Evolutionary conservation across 1,139 yeast genomes (phyloP), one percentile per base, ranked within the genome.

Genomic region (Debaryomycetaceae sp.): DNA sequence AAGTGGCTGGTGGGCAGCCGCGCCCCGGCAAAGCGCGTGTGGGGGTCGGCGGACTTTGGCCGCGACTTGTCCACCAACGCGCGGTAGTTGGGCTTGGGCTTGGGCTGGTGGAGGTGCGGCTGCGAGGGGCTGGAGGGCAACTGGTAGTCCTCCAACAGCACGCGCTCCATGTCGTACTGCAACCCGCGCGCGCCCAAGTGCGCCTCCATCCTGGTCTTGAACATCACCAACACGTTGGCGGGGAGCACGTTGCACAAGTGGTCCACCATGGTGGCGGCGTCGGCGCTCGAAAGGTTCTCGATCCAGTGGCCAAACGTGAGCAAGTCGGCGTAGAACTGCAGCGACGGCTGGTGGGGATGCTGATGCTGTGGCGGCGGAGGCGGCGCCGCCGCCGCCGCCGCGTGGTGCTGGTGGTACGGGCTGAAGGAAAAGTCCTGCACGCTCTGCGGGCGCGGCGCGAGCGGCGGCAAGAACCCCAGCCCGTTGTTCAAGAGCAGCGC

Each of bases 281-380:
- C 84, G 34, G 69, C 72, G 8, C 73, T 65, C 34, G 60, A 68
- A 49, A 81, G 62, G 42, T 63, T 65, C 40, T 70, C 71, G 44
- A 80, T 61, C 88, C 88, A 81, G 42, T 61, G 62, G 41, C 75
- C 68, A 42, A 76, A 69, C 34, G 70, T 66, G 34, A 71, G 61
- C 46, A 81, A 53, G 38, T 67, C 72, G 51, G 48, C 60, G 42
- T 58, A 62, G 38, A 64, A 65, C 25, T 30, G 31, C 32, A 30
- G 32, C 9, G 27, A 15, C 4, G 18, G 5, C 14, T 16, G 26
- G 5, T 20, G 26, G 20, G 34, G 25, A 9, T 16, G 22, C 8
- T 16, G 27, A 21, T 18, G 24, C 20, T 20, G 34, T 15, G 39
- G 45, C 19, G 32, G 43, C 28, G 35, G 44, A 9, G 31, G 26